phyloP scores from a whole-genome alignment of 169 alveolate genomes.

The Cryptosporidium ubiquitum region DNA sequence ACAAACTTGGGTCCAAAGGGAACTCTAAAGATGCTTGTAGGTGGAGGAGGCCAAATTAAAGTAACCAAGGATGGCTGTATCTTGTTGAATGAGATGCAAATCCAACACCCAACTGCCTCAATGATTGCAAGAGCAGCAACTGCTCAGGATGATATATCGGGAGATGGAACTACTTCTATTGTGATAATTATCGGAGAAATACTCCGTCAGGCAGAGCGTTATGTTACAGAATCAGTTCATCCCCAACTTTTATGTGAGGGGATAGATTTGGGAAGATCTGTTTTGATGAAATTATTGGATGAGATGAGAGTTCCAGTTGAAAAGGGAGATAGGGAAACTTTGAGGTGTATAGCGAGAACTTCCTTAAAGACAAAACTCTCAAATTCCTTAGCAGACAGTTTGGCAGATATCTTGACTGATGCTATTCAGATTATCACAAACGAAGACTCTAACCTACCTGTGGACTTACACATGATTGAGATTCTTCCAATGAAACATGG shows the following conservation, averaged over 20 bases:
- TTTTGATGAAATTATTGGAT: conserved; percentile 90
- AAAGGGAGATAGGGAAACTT: conserved; percentile 89
- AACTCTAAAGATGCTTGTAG: conserved; percentile 98
- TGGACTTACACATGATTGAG: conserved; percentile 98
- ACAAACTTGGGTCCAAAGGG: conserved; percentile 99
- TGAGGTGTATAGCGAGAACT: conserved; percentile 93
- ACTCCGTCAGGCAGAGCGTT: conserved; percentile 88
- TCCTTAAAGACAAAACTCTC: conserved; percentile 94
- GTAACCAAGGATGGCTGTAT: conserved; percentile 97
- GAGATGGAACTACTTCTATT: conserved; percentile 98
- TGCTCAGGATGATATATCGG: conserved; percentile 98
- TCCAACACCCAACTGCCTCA: conserved; percentile 99
- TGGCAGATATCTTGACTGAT: conserved; percentile 96
- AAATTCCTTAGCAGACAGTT: conserved; percentile 89
- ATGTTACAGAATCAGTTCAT: conserved; percentile 94
- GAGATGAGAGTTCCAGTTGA: conserved; percentile 80
- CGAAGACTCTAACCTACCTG: conserved; percentile 80
- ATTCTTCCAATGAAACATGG: conserved; percentile 97
- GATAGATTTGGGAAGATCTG: conserved; percentile 91
- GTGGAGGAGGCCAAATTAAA: conserved; percentile 95
- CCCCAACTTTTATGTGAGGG: conserved; percentile 98
- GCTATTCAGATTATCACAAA: conserved; percentile 87
- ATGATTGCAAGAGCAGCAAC: conserved; percentile 99
- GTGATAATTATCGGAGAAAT: conserved; percentile 96
- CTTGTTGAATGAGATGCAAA: conserved; percentile 97